Conservation (phyloP, 768 basidiomycete species). For the Coprinellus micaceus region DNA sequence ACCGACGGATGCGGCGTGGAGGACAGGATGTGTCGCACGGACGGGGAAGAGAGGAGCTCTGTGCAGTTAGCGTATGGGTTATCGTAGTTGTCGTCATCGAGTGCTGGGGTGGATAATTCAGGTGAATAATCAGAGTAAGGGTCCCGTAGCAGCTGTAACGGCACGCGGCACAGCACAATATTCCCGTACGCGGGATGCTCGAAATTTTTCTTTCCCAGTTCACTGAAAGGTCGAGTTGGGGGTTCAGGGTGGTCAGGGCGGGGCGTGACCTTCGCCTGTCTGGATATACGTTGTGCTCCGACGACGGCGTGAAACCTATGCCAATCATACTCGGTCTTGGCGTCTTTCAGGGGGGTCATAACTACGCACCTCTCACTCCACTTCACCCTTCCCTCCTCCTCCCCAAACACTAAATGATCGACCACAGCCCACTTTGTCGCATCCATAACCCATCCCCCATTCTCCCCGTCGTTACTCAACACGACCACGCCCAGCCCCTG, state of each 20-base stretch:
- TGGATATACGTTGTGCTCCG: neutral
- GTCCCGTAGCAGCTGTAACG: slow-evolving; percentile 3
- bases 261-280: slow-evolving; percentile 12
- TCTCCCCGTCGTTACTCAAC: slow-evolving; percentile 37
- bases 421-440: slow-evolving; percentile 36
- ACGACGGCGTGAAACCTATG: neutral
- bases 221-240: slow-evolving; percentile 19
- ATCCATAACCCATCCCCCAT: slow-evolving; percentile 30
- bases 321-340: neutral
- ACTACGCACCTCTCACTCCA: too few relatives aligned
- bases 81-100: neutral
- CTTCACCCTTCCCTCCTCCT: too few relatives aligned
- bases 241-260: slow-evolving; percentile 20
- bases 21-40: neutral
- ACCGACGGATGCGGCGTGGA: too few relatives aligned
- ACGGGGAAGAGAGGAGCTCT: neutral
- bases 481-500: slow-evolving; percentile 34
- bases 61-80: neutral
- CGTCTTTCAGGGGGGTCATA: too few relatives aligned
- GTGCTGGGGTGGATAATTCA: neutral
- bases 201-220: slow-evolving; percentile 27
- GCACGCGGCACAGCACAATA: slow-evolving; percentile 32
- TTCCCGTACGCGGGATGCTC: slow-evolving; percentile 33
- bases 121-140: neutral
- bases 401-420: slow-evolving; percentile 28